Base-by-base conservation (phyloP, 768 basidiomycete genomes). In the Tulasnella sp. region DNA sequence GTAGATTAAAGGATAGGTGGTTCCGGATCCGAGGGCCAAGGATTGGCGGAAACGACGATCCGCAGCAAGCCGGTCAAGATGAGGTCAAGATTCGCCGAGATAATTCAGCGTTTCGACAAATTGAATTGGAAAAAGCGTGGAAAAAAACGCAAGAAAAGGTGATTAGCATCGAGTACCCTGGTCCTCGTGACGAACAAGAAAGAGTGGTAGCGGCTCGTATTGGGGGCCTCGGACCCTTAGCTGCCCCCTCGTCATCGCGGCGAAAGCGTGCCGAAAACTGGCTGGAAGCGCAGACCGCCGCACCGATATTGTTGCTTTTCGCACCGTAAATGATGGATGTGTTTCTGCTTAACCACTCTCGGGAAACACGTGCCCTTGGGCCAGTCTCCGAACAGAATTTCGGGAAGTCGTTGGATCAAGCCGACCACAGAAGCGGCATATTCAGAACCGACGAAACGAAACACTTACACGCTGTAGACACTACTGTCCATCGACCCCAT, bases 401-500 rank as follows among this genome's bases (percentile, higher is more conserved):
- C 38, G 34, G 38, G 73, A 12, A 14, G 73, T 40, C 4, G 52
- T 16, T 74, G 73, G 62, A 18, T 34, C 62, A 68, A 68, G 62
- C 62, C 73, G 44, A 42, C 38, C 39, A 40, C 34, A 46, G 21
- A 1, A 21, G n/a, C 73, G 73, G 39, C 39, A 74, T 36, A 72
- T 9, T 19, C 34, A 18, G 6, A 31, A 74, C 18, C 40, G 34
- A 34, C 6, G 38, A 40, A 36, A 4, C 3, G 34, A 24, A 38
- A 39, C 44, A 74, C 73, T 40, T 74, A 74, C 73, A 46, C 73
- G 73, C 31, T 46, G 73, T 40, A 27, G 73, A 74, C 6, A 40
- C 12, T 24, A 74, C 73, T 14, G 73, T 34, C 73, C 73, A 74
- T 74, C 73, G 31, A 40, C 73, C 73, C 73, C 73, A 74, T 34